Evolutionary conservation across 352 stramenopile species (phyloP), one percentile per base, ranked within the genome.

Genomic region (Pythium periplocum): DNA sequence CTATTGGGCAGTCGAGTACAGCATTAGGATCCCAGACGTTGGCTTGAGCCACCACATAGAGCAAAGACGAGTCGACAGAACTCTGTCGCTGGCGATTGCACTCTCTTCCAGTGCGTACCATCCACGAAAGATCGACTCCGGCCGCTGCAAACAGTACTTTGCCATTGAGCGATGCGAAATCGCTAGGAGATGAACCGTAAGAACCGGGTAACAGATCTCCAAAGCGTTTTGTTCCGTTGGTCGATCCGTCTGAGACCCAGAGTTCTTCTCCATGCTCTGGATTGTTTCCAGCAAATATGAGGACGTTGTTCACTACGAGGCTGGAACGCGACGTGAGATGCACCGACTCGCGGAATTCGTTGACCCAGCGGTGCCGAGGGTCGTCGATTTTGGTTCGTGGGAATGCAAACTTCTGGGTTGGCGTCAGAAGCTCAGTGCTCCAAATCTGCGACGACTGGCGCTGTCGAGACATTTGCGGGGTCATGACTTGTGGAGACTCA

Each of bases 1-100:
- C 83, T 4, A 46, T 17, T 4, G 86, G 86, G 48, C 86, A 96
- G 46, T 96, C 85, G 59, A 89, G 91, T 2, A 43, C 45, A 1
- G 54, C 46, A 1, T 44, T 41, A 6, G 66, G 63, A 34, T 75
- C 51, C 80, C 86, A 96, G 26, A 56, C 57, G 33, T 56, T 71
- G 35, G 50, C 59, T 39, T 68, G 54, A 6, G 80, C 51, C 6
- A 94, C 82, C 5, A 85, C 73, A 51, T 83, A 95, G 34, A 72
- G 45, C 9, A 93, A 34, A 30, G 62, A n/a, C n/a, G 35, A 34
- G 30, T 68, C 52, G 30, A 77, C 65, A 8, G 64, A 76, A 34
- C 64, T 82, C 30, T 36, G 44, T 12, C 81, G 73, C 37, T 80
- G 64, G 1, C 67, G 51, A 33, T 71, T 80, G 57, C 83, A 92